A percentile compares a stretch with the other conserved stretches of the same genome.
Evolutionary conservation across 129 eudicot genomes (phyloP).

Genomic region (Flaveria brownii): DNA sequence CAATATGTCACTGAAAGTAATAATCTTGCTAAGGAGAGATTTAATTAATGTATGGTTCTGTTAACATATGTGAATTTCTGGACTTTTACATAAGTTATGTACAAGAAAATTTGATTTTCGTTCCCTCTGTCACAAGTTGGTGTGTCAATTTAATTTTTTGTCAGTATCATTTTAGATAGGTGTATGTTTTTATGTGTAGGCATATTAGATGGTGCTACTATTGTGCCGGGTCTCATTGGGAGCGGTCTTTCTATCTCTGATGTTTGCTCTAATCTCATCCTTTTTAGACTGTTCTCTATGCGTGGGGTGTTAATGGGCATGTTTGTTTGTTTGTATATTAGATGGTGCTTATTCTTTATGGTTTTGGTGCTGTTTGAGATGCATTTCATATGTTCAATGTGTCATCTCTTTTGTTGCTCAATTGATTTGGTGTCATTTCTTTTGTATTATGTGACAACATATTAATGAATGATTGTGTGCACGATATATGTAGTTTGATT

Average conservation of each 20-base stretch:
- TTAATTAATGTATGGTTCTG: neutral
- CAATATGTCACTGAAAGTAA: neutral
- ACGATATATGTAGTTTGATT: neutral
- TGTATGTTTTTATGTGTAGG: neutral
- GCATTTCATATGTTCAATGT: constrained; percentile 24
- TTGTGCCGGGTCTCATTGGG: too few relatives aligned
- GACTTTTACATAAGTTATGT: neutral
- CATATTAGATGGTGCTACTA: neutral
- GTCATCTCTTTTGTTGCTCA: constrained; percentile 14
- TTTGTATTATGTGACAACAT: neutral
- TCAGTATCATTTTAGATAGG: neutral
- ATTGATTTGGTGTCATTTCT: constrained; percentile 10
- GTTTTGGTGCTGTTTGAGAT: constrained; percentile 21
- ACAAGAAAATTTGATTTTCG: neutral
- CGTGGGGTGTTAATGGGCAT: too few relatives aligned
- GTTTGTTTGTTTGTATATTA: too few relatives aligned
- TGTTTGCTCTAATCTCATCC: too few relatives aligned
- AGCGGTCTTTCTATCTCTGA: too few relatives aligned
- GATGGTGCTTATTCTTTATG: neutral
- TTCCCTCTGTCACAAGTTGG: neutral
- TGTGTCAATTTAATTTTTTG: constrained; percentile 1
- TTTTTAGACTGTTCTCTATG: too few relatives aligned
- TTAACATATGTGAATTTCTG: neutral
- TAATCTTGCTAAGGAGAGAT: neutral
- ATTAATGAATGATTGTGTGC: constrained; percentile 8